Percentiles rank a stretch among this genome's conserved stretches.
Evolutionary conservation across 129 eudicot genomes (phyloP).

Genomic region (Helichrysum umbraculigerum): DNA sequence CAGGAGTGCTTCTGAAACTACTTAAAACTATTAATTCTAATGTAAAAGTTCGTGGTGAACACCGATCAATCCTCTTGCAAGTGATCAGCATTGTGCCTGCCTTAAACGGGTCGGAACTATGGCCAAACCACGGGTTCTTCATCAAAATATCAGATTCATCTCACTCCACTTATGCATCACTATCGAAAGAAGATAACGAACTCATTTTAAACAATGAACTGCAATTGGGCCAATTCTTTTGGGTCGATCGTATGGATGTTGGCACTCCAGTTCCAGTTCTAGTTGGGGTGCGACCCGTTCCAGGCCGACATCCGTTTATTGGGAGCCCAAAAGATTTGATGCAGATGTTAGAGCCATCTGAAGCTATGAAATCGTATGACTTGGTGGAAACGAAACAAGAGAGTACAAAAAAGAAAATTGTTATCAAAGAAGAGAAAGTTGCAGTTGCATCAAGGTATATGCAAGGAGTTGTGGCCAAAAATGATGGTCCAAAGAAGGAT

Average conservation of each 20-base stretch:
- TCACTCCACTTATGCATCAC: constrained; percentile 76
- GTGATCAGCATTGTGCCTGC: constrained; percentile 97
- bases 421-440: constrained; percentile 82
- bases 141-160: constrained; percentile 94
- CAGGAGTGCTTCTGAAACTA: constrained; percentile 79
- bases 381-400: constrained; percentile 39
- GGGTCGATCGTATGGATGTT: constrained; percentile 70
- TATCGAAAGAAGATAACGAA: constrained; percentile 73
- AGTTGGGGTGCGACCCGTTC: constrained; percentile 78
- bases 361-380: constrained; percentile 38
- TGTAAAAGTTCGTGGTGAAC: constrained; percentile 79
- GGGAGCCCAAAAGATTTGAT: constrained; percentile 87
- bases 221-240: constrained; percentile 88
- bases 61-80: constrained; percentile 80
- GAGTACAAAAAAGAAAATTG: constrained; percentile 52
- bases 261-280: constrained; percentile 80
- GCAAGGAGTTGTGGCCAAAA: constrained; percentile 59
- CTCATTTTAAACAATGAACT: constrained; percentile 77
- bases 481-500: constrained; percentile 34
- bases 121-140: constrained; percentile 97
- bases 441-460: constrained; percentile 87
- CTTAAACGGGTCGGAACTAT: constrained; percentile 68
- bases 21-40: constrained; percentile 73
- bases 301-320: constrained; percentile 81
- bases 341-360: constrained; percentile 83